Conservation (phyloP, 768 basidiomycete genomes). For the Boletales sp. region DNA sequence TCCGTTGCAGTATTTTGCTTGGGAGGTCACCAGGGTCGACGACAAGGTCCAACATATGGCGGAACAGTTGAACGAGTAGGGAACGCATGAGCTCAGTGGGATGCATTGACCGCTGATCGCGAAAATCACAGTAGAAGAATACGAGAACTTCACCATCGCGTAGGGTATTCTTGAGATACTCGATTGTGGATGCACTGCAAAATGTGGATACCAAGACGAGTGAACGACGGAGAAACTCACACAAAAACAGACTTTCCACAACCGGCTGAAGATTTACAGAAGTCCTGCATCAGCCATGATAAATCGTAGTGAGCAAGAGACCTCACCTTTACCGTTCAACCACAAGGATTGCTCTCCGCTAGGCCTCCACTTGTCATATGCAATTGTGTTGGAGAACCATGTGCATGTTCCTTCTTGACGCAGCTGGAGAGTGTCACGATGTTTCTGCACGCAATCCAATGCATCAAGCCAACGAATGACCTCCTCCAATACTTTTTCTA, state of each 20-base stretch:
- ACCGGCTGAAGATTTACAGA: not conserved
- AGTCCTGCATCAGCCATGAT: not conserved
- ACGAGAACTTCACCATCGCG: not conserved
- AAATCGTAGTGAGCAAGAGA: not conserved
- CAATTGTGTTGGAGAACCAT: not conserved
- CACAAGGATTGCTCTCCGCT: not conserved
- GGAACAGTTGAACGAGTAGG: conserved; percentile 4
- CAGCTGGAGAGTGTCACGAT: not conserved
- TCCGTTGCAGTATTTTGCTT: not conserved
- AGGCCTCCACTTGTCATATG: not conserved
- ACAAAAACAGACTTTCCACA: not conserved
- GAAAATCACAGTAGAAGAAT: conserved; percentile 14
- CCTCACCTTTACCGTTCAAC: not conserved
- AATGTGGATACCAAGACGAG: not conserved
- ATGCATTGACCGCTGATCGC: not conserved
- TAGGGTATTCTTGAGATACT: not conserved
- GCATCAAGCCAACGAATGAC: not conserved
- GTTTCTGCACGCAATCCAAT: not conserved
- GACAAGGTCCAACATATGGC: not conserved
- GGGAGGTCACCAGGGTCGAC: not conserved
- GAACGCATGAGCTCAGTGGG: conserved; percentile 2
- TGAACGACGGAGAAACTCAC: not conserved
- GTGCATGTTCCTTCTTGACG: not conserved
- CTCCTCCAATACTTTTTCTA: not conserved
- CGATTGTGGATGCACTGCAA: not conserved